phyloP scores from a whole-genome alignment of 2,329 filamentous ascomycete species.

The Xylaria multiplex region DNA sequence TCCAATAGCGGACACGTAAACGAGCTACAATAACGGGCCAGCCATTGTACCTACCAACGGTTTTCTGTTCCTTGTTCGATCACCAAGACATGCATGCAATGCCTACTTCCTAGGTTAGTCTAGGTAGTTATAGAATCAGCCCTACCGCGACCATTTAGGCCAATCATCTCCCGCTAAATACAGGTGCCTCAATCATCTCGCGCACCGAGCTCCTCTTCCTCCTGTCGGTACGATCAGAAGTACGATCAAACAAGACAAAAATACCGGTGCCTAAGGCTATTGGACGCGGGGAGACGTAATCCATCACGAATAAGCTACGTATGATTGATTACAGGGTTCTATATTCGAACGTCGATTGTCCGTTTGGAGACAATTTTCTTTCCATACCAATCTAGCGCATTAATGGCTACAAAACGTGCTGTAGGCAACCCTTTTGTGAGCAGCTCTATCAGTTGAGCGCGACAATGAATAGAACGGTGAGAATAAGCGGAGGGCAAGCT shows the following conservation, averaged over 20 bases:
- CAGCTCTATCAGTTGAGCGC: not conserved
- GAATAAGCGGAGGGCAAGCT: not conserved
- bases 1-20: constrained; percentile 18
- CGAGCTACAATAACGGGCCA: no score
- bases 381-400: not conserved
- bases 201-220: constrained; percentile 14
- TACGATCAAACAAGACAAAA: constrained; percentile 29
- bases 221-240: constrained; percentile 21
- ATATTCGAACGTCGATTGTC: not conserved
- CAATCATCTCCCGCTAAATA: constrained; percentile 23
- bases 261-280: constrained; percentile 44
- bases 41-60: not conserved
- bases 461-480: not conserved
- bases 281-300: constrained; percentile 32
- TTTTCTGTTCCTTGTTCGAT: constrained; percentile 3
- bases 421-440: constrained; percentile 9
- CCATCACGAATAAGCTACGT: constrained; percentile 29
- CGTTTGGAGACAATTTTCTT: not conserved
- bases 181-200: constrained; percentile 28
- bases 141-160: constrained; percentile 21
- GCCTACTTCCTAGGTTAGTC: constrained; percentile 1
- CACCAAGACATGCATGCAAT: constrained; percentile 24
- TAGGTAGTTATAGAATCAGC: constrained; percentile 17
- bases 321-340: constrained; percentile 8
- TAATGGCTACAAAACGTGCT: not conserved